A percentile compares a stretch with the other conserved stretches of the same genome.
Conservation (phyloP, 225 moss, liverwort and hornwort genomes). For the Neckera pumila region DNA sequence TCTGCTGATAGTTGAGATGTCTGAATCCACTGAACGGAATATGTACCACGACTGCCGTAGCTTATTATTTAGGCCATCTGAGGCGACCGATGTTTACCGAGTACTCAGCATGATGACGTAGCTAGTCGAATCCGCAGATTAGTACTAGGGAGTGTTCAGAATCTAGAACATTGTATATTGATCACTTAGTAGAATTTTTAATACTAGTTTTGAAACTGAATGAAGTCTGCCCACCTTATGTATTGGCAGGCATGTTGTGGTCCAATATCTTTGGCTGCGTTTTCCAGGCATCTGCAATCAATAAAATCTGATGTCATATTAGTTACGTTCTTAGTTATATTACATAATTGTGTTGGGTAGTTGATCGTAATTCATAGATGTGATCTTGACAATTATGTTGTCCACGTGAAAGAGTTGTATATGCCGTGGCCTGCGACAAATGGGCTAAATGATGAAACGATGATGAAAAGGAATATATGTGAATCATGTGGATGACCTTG, state of each 20-base stretch:
- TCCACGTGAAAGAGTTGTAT: background rate
- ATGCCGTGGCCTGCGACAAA: background rate
- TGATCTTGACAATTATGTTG: background rate
- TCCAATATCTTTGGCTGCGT: background rate
- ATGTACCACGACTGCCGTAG: background rate
- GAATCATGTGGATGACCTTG: background rate
- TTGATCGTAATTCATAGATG: background rate
- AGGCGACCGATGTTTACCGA: background rate
- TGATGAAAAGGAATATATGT: background rate
- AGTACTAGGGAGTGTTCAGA: background rate
- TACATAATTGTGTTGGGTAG: too few species aligned
- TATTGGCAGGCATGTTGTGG: background rate
- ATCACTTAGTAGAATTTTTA: too few species aligned
- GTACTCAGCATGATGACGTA: background rate
- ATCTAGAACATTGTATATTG: too few species aligned
- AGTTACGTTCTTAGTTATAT: background rate
- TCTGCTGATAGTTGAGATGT: background rate
- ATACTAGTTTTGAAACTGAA: background rate
- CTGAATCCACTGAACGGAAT: background rate
- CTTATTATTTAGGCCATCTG: background rate
- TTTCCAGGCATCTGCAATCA: background rate
- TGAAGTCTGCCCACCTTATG: background rate
- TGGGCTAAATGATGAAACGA: background rate
- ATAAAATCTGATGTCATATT: background rate
- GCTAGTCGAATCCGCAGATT: background rate